phyloP scores from a whole-genome alignment of 768 basidiomycete genomes.

The Mycena crocata region DNA sequence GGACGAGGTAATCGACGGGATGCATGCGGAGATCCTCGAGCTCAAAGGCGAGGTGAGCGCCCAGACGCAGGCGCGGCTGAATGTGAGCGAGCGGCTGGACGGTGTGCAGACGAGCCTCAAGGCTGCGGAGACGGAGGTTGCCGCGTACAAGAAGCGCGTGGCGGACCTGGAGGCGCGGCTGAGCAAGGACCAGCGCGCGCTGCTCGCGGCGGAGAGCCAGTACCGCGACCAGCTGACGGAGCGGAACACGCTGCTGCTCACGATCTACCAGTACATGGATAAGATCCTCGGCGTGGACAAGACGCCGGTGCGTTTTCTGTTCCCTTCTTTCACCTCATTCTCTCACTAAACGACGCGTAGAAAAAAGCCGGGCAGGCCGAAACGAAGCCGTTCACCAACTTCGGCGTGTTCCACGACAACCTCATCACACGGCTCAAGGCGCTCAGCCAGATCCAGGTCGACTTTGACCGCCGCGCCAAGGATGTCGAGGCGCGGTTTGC shows the following conservation, averaged over 20 bases:
- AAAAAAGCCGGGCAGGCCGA: constrained; percentile 83
- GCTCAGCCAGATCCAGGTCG: constrained; percentile 83
- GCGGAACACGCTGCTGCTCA: constrained; percentile 89
- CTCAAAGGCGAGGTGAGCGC: constrained; percentile 81
- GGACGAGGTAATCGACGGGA: constrained; percentile 77
- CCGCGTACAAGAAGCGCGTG: constrained; percentile 67
- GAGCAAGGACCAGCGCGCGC: constrained; percentile 82
- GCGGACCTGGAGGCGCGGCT: constrained; percentile 84
- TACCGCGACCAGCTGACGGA: constrained; percentile 95
- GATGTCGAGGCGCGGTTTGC: constrained; percentile 79
- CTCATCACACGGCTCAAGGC: constrained; percentile 88
- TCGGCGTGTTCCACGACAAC: constrained; percentile 94
- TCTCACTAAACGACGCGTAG: constrained; percentile 47
- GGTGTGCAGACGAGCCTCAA: constrained; percentile 68
- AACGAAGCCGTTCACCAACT: constrained; percentile 94
- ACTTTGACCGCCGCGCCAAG: constrained; percentile 89
- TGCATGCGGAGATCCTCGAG: constrained; percentile 86
- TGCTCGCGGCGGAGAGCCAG: constrained; percentile 79
- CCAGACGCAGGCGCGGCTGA: constrained; percentile 89
- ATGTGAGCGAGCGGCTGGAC: constrained; percentile 93
- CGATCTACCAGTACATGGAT: constrained; percentile 95
- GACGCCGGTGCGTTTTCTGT: constrained; percentile 70
- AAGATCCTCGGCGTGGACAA: constrained; percentile 92
- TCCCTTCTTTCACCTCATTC: neutral
- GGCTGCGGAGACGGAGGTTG: constrained; percentile 76